These are phyloP conservation scores for Aspergillus arachidicola DNA, from an alignment of 2,329 filamentous ascomycete genomes.

Conservation along the genomic window DNA sequence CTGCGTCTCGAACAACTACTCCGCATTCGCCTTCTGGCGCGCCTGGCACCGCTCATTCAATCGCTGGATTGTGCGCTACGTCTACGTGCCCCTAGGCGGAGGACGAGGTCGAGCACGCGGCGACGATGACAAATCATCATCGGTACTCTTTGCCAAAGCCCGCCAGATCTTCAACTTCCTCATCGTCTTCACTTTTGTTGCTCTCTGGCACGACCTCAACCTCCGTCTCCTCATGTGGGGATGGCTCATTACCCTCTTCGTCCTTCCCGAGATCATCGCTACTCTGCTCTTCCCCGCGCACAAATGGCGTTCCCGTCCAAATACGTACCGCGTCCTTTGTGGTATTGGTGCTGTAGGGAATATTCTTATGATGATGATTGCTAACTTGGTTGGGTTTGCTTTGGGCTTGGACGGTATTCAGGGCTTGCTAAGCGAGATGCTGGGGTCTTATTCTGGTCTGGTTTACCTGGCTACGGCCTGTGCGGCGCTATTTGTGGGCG, in stretches of 20 bases:
- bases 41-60: conserved; percentile 96
- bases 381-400: conserved; percentile 93
- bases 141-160: conserved; percentile 51
- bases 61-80: conserved; percentile 89
- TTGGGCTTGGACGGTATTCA: conserved; percentile 85
- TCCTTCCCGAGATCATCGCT: conserved; percentile 82
- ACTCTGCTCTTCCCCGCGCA: conserved; percentile 70
- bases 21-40: conserved; percentile 88
- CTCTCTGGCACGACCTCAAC: conserved; percentile 97
- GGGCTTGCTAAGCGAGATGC: conserved; percentile 72
- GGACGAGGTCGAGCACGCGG: conserved; percentile 39
- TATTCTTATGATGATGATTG: conserved; percentile 91
- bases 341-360: conserved; percentile 80
- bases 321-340: conserved; percentile 76
- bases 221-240: conserved; percentile 91
- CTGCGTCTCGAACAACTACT: conserved; percentile 94
- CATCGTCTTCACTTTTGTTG: conserved; percentile 92
- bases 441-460: conserved; percentile 74
- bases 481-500: conserved; percentile 75
- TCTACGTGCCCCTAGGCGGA: conserved; percentile 90
- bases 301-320: conserved; percentile 70
- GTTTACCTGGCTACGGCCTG: conserved; percentile 74
- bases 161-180: conserved; percentile 74
- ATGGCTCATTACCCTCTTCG: conserved; percentile 93
- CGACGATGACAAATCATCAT: conserved; percentile 30